Evolutionary conservation across 371 early-diverging fungal species (phyloP).

Genomic region (Globomyces sp.): DNA sequence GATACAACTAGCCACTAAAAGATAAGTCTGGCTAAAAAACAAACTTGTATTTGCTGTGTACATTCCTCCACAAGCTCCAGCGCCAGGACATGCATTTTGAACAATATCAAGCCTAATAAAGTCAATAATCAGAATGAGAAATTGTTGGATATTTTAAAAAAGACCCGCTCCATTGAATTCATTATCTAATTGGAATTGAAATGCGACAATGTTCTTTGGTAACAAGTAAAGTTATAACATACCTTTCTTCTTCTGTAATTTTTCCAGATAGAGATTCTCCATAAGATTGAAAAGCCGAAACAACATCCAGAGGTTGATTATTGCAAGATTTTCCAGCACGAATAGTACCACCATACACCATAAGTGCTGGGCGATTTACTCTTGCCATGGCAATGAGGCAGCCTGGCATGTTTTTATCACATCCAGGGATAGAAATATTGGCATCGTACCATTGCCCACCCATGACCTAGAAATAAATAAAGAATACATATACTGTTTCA

Average conservation of each 20-base stretch:
- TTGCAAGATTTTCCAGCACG: slow-evolving; percentile 67
- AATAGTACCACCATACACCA: slow-evolving; percentile 57
- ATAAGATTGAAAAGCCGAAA: slow-evolving; percentile 94
- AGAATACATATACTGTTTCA: slow-evolving; percentile 66
- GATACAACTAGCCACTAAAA: slow-evolving; percentile 82
- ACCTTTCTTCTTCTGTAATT: slow-evolving; percentile 80
- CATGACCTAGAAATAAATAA: slow-evolving; percentile 63
- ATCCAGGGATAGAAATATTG: slow-evolving; percentile 90
- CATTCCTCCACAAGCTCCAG: slow-evolving; percentile 97
- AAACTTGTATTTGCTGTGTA: slow-evolving; percentile 93
- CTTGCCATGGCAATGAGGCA: slow-evolving; percentile 94
- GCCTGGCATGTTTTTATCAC: slow-evolving; percentile 99
- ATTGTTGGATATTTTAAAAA: too few species aligned
- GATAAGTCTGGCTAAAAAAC: slow-evolving; percentile 22
- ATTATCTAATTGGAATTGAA: too few species aligned
- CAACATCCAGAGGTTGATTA: slow-evolving; percentile 72
- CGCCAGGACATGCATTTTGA: slow-evolving; percentile 89
- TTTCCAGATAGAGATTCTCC: slow-evolving; percentile 87
- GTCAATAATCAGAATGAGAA: too few species aligned
- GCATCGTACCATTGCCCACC: slow-evolving; percentile 95
- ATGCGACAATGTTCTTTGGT: too few species aligned
- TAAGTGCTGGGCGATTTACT: slow-evolving; percentile 90
- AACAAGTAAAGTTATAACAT: too few species aligned
- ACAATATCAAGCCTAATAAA: slow-evolving; percentile 64
- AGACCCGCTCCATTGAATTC: too few species aligned